phyloP scores from a whole-genome alignment of 2,329 filamentous ascomycete genomes.

The Botrytis galanthina region DNA sequence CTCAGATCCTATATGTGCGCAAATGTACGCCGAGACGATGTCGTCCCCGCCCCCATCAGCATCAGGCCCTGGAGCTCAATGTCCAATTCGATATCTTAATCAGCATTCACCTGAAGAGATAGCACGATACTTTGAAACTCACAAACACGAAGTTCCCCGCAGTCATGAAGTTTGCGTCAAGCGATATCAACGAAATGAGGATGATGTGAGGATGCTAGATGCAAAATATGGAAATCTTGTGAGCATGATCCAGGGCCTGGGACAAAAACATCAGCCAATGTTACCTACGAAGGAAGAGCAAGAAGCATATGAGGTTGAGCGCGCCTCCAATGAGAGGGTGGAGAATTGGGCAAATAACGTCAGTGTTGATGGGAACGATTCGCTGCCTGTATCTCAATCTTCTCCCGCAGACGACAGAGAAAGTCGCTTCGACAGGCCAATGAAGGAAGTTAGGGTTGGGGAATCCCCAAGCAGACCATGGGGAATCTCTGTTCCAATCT shows the following conservation, averaged over 20 bases:
- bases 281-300: constrained; percentile 58
- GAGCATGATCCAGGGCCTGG: constrained; percentile 90
- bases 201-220: constrained; percentile 82
- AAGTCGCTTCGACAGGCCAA: constrained; percentile 75
- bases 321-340: constrained; percentile 66
- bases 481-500: constrained; percentile 79
- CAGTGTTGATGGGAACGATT: constrained; percentile 52
- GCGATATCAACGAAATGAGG: constrained; percentile 82
- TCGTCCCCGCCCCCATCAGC: constrained; percentile 45
- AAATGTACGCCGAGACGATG: constrained; percentile 59
- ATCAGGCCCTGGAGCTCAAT: constrained; percentile 61
- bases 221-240: constrained; percentile 85
- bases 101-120: constrained; percentile 92
- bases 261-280: constrained; percentile 84
- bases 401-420: constrained; percentile 55
- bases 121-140: constrained; percentile 87
- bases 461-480: constrained; percentile 91
- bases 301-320: constrained; percentile 44
- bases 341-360: constrained; percentile 84
- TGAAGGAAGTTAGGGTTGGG: constrained; percentile 88
- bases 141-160: constrained; percentile 91
- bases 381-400: constrained; percentile 41
- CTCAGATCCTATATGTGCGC: constrained; percentile 61
- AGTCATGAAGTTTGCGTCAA: constrained; percentile 92
- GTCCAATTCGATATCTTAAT: constrained; percentile 89